phyloP scores from a whole-genome alignment of 2,329 filamentous ascomycete genomes.

The Phaeosphaeria sp. region DNA sequence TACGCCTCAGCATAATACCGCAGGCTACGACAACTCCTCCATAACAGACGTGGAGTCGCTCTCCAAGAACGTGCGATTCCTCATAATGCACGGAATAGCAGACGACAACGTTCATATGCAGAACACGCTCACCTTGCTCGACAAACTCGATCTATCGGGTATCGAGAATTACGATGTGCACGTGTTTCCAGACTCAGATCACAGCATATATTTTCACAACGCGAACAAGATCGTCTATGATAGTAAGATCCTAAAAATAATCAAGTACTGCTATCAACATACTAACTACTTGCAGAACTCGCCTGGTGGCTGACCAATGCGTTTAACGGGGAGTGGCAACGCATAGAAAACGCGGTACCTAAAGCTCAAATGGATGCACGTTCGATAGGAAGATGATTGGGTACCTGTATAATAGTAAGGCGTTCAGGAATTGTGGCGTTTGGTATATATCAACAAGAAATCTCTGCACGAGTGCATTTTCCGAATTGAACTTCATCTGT shows the following conservation, averaged over 20 bases:
- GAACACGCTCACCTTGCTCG: conserved; percentile 86
- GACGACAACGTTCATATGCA: conserved; percentile 99
- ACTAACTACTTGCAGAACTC: conserved; percentile 62
- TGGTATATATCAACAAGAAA: neutral
- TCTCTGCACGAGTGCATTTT: neutral
- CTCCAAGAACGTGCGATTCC: conserved; percentile 78
- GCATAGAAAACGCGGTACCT: conserved; percentile 61
- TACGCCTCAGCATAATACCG: conserved; percentile 80
- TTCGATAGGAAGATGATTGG: conserved; percentile 16
- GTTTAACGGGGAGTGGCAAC: conserved; percentile 94
- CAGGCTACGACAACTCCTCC: conserved; percentile 77
- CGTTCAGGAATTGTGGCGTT: neutral
- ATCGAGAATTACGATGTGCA: conserved; percentile 97
- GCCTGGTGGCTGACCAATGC: conserved; percentile 94
- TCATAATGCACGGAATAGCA: conserved; percentile 94
- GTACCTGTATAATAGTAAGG: neutral
- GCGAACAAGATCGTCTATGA: conserved; percentile 91
- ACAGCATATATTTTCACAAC: conserved; percentile 93
- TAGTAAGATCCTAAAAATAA: conserved; percentile 66
- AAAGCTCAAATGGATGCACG: conserved; percentile 36
- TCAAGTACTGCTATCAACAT: neutral
- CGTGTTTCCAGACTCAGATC: conserved; percentile 94
- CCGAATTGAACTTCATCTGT: neutral
- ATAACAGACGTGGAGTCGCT: conserved; percentile 79
- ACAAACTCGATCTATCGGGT: conserved; percentile 79